phyloP scores from a whole-genome alignment of 2,329 filamentous ascomycete genomes.

The Colletotrichum sp. region DNA sequence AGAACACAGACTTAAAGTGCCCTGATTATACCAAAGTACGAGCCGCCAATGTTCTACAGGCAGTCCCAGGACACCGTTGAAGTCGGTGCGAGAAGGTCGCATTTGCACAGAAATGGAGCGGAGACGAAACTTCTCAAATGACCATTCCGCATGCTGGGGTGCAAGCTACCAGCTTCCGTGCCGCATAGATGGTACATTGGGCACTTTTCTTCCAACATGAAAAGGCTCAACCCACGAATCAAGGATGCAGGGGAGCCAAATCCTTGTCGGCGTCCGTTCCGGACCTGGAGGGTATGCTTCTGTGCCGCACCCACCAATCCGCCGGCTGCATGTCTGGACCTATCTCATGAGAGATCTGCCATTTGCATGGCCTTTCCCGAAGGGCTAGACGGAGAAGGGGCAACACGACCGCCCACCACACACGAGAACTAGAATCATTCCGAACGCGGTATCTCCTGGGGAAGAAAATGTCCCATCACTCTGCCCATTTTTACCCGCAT shows the following conservation, averaged over 20 bases:
- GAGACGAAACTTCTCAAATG: neutral
- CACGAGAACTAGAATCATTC: neutral
- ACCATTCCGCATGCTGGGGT: neutral
- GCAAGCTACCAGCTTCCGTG: neutral
- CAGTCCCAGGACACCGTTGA: neutral
- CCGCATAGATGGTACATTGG: neutral
- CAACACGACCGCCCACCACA: neutral
- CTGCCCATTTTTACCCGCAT: slow-evolving; percentile 25
- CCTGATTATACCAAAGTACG: neutral
- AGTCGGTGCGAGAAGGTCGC: neutral
- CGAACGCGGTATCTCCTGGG: neutral
- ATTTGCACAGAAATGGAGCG: slow-evolving; percentile 1
- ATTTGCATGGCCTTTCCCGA: neutral
- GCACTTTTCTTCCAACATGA: neutral
- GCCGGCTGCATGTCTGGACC: neutral
- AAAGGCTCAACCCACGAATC: slow-evolving; percentile 1
- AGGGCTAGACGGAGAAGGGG: neutral
- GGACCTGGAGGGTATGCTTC: neutral
- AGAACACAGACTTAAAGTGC: neutral
- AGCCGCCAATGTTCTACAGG: neutral
- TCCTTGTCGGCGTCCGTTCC: neutral
- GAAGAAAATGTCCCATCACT: slow-evolving; percentile 14
- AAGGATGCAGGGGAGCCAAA: neutral
- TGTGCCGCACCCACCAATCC: slow-evolving; percentile 8
- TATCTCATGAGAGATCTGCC: neutral